These are phyloP conservation scores for Aspergillus ostianus DNA, from an alignment of 495 filamentous ascomycete species.

Conservation along the genomic window DNA sequence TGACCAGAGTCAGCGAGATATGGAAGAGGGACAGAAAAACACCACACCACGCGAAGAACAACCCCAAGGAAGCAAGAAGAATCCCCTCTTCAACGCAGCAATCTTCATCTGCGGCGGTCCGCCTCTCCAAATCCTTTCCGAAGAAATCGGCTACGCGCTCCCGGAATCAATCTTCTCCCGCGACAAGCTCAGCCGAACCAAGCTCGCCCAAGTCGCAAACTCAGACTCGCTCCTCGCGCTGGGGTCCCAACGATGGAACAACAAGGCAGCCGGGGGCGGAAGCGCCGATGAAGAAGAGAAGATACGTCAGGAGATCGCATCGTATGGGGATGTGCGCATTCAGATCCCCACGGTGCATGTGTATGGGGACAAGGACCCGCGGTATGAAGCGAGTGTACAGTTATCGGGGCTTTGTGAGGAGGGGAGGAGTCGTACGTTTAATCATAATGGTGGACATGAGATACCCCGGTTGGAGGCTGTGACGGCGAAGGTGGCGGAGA, in stretches of 20 bases:
- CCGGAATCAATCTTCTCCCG: not conserved
- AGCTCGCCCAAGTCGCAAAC: not conserved
- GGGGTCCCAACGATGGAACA: slow-evolving; percentile 4
- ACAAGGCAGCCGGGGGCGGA: not conserved
- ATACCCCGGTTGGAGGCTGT: slow-evolving; percentile 10
- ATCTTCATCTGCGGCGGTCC: slow-evolving; percentile 18
- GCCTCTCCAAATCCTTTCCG: slow-evolving; percentile 2
- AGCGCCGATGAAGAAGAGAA: not conserved
- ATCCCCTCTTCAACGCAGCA: slow-evolving; percentile 55
- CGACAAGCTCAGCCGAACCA: not conserved
- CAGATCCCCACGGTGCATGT: slow-evolving; percentile 16
- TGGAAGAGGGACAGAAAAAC: too few species aligned
- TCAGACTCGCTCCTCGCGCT: not conserved
- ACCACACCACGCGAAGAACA: too few species aligned
- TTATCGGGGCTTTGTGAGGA: slow-evolving; percentile 12
- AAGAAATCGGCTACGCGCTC: slow-evolving; percentile 6
- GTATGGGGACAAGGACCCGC: slow-evolving; percentile 13
- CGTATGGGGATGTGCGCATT: slow-evolving; percentile 5
- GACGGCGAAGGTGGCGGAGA: slow-evolving; percentile 1
- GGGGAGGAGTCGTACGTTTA: not conserved
- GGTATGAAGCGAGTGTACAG: slow-evolving; percentile 14
- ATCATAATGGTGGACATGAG: slow-evolving; percentile 16
- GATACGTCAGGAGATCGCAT: not conserved
- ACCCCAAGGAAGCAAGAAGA: too few species aligned
- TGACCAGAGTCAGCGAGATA: too few species aligned